These are phyloP conservation scores for Acacia acuminata DNA, from an alignment of 306 rosid species.

Conservation along the genomic window DNA sequence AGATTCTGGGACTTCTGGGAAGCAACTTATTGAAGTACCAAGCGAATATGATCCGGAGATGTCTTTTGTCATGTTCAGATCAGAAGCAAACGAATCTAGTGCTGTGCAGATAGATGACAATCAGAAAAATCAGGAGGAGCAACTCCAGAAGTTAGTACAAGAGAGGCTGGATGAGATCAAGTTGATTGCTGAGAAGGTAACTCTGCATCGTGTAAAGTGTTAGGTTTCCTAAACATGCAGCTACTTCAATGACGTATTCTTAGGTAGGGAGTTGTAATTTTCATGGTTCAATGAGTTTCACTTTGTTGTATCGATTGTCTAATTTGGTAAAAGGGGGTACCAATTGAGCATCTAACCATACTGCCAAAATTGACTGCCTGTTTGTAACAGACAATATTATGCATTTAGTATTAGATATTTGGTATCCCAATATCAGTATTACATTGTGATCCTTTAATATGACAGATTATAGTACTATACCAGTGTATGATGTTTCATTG, in stretches of 20 bases:
- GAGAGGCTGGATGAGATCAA: conserved; percentile 76
- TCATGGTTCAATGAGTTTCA: background rate
- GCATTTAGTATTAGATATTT: background rate
- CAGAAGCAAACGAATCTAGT: conserved; percentile 45
- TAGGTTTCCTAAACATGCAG: background rate
- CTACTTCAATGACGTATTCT: background rate
- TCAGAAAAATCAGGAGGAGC: conserved; percentile 69
- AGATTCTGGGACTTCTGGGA: conserved; percentile 66
- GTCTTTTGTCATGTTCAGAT: conserved; percentile 78
- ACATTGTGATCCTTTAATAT: background rate
- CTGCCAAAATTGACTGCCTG: background rate
- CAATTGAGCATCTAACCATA: background rate
- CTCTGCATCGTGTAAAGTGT: conserved; percentile 25
- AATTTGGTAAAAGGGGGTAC: background rate
- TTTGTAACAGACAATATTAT: background rate
- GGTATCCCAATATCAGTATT: background rate
- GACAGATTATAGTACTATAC: background rate
- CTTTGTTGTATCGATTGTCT: background rate
- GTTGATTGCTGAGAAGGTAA: conserved; percentile 67
- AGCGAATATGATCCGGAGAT: conserved; percentile 51
- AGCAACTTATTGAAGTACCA: conserved; percentile 65
- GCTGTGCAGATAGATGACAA: conserved; percentile 59
- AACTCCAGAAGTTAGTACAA: conserved; percentile 67
- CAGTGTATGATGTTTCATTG: background rate
- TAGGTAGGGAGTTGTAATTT: background rate